Percentiles rank a stretch among this genome's conserved stretches.
These are phyloP conservation scores for Mycena filopes DNA, from an alignment of 768 basidiomycete genomes.

Conservation along the genomic window DNA sequence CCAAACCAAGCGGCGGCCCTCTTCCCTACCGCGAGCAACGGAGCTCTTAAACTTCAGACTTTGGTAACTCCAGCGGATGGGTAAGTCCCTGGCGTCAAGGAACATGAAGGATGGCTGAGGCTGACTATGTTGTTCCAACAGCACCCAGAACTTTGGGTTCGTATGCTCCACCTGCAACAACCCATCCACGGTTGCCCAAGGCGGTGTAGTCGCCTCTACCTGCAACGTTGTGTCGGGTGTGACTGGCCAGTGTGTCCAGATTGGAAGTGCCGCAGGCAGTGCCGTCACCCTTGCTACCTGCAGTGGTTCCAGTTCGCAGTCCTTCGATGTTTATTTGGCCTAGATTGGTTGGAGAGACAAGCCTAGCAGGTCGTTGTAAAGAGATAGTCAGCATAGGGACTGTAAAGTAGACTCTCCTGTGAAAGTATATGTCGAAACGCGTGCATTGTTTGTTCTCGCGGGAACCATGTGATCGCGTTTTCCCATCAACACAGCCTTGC, in stretches of 20 bases:
- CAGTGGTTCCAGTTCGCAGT: conserved; percentile 19
- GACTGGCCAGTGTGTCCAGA: conserved; percentile 25
- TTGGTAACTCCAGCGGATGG: conserved; percentile 25
- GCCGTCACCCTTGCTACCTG: conserved; percentile 16
- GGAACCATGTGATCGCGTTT: no score
- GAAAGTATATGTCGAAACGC: no score
- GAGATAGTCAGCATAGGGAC: no score
- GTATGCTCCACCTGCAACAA: conserved; percentile 24
- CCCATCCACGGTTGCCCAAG: background rate
- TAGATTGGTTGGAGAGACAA: no score
- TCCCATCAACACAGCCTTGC: no score
- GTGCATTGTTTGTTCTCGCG: no score
- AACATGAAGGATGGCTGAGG: no score
- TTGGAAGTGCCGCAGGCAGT: conserved; percentile 15
- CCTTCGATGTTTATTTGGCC: conserved; percentile 19
- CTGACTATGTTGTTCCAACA: no score
- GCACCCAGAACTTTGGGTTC: conserved; percentile 27
- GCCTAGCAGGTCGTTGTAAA: no score
- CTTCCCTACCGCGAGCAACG: conserved; percentile 8
- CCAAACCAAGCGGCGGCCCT: conserved; percentile 3
- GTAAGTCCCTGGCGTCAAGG: conserved; percentile 11
- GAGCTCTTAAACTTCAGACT: conserved; percentile 15
- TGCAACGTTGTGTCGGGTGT: conserved; percentile 17
- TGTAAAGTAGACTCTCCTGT: no score
- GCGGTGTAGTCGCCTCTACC: conserved; percentile 2